Evolutionary conservation across 2,329 filamentous ascomycete genomes (phyloP), one percentile per base, ranked within the genome.

Genomic region (Aspergillus oerlinghausenensis): DNA sequence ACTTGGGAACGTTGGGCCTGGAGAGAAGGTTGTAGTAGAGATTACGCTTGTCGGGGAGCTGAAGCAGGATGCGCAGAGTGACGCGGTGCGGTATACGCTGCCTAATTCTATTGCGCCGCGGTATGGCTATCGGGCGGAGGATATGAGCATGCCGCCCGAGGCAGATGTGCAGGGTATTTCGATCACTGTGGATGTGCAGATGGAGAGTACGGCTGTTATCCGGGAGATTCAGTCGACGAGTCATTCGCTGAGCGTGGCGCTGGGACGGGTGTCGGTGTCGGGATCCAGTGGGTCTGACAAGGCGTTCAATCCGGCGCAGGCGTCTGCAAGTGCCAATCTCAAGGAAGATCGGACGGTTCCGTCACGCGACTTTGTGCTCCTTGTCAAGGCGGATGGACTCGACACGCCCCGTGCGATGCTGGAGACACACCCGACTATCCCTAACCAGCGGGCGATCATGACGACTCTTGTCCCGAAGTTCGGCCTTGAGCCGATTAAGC

Each of bases 381-480:
- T 88, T 38, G 73, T 90, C 17, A 75, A 85, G 19, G 81, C 84
- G 1, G 84, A 84, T 55, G 82, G 84, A 47, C 78, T 83, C 2
- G 83, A 79, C 26, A 77, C 77, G n/a, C 88, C 87, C 0, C 77
- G 80, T 35, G 88, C 87, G 0, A 68, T 90, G 3, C 72, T 91
- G 1, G 88, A 91, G 68, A 80, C 75, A 0, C 88, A 91, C 62
- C 81, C 86, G 0, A 81, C 75, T 0, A 77, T 88, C 2, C 75
- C 81, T 0, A 77, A 83, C 54, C 85, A 88, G 50, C 79, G 84
- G 3, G 87, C 88, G 0, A 67, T 91, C 56, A 89, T 92, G 87
- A 76, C 82, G 0, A 89, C 87, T 0, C 75, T 91, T 0, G 86
- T 90, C 0, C 88, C 88, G 2, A 86, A 84, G 59, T 89, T 90